Evolutionary conservation across 257 asterid species (phyloP), one percentile per base, ranked within the genome.

Genomic region (Ligustrum vulgare): DNA sequence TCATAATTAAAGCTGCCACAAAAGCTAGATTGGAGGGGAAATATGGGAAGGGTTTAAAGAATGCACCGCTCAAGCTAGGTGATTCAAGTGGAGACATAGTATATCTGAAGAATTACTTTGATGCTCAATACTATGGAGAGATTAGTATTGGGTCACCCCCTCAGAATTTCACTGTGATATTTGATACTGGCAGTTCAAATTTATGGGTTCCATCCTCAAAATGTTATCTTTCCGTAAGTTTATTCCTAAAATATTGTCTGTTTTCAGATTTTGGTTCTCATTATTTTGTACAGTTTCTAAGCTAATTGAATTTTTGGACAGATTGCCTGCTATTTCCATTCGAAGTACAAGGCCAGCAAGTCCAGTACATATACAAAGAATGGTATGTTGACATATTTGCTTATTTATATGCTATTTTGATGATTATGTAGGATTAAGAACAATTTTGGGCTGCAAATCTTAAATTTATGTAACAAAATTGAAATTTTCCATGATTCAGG

Each of bases 151-250:
- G 99, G 72, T 78, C 99, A 4, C 98, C 99, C 2, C 91, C 99
- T 67, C 99, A 95, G 90, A 93, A 81, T 2, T 95, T 95, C 71
- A 89, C 88, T 8, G 96, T 95, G 79, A 78, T 95, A 75, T 95
- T 93, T 74, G 99, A 95, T 73, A 95, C 98, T 2, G 99, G 99
- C 74, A 95, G 99, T 76, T 91, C 99, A 65, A 90, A 95, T 79
- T 91, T 95, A 13, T 95, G 99, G 99, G 94, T 95, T 75, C 99
- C 99, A 20, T 95, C 99, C 18, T 72, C 98, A 0, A 91, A 86
- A 82, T 95, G 99, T 72, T 95, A 86, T 73, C 88, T 93, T 81
- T 95, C 98, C 8, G 99, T 95, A 84, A 88, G 99, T 88, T 73
- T 15, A 58, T 70, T 45, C 78, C 70, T 28, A 25, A 22, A 66